Conservation (phyloP, 1,284 basidiomycete species). For the Cryptococcus jaspeensis region DNA sequence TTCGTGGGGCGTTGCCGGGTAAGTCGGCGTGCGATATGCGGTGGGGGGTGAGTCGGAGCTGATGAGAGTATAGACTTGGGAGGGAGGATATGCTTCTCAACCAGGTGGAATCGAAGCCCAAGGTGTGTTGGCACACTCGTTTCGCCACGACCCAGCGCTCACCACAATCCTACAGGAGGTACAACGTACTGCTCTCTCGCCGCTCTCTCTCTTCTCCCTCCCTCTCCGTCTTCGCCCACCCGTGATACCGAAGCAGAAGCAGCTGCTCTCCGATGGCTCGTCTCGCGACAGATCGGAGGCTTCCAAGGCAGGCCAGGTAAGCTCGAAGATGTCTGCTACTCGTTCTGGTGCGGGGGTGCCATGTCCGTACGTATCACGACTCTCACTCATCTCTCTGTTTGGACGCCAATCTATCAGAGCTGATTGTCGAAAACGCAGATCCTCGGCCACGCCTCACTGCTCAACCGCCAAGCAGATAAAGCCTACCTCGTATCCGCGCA, state of each 20-base stretch:
- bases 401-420: no score
- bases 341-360: constrained; percentile 86
- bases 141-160: background rate
- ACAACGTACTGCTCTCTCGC: constrained; percentile 91
- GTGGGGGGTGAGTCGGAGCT: background rate
- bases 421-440: constrained; percentile 56
- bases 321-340: constrained; percentile 85
- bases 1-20: constrained; percentile 73
- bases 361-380: constrained; percentile 57
- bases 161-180: constrained; percentile 61
- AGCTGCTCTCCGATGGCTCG: constrained; percentile 67
- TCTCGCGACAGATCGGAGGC: constrained; percentile 73
- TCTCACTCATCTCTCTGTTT: background rate
- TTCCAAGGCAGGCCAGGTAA: constrained; percentile 85
- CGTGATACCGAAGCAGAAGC: background rate
- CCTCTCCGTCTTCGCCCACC: background rate
- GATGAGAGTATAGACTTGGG: constrained; percentile 66
- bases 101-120: constrained; percentile 75
- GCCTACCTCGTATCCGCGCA: constrained; percentile 71
- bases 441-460: constrained; percentile 59
- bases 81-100: constrained; percentile 86
- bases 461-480: constrained; percentile 60
- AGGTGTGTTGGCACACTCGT: constrained; percentile 54
- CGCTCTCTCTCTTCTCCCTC: constrained; percentile 56
- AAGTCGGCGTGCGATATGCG: constrained; percentile 28